Base-by-base conservation (phyloP, 139 green algal genomes). In the Zygnema cylindricum region DNA sequence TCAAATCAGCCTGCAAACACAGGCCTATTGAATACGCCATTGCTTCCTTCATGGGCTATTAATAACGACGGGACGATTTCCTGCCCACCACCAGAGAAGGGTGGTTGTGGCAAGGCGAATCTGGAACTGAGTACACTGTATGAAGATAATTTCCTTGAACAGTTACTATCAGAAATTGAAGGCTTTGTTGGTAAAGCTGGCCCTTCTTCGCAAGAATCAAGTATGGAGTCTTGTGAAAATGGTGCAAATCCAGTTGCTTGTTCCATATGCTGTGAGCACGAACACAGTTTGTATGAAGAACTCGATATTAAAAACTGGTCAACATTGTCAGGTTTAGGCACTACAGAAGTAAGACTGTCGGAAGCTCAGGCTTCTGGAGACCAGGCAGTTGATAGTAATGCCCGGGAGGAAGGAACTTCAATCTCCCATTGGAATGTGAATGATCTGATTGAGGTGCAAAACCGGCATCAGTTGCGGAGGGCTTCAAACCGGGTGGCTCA, bases 51-150 rank as follows among this genome's bases (percentile, higher is more conserved):
- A 41, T 79, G 71, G 71, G 11, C 16, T 38, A 7, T 79, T 16
- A 43, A 79, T 16, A 79, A 41, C 43, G 36, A 41, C 43, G 71
- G 71, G 36, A 79, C 36, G 7, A 79, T 79, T 30, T 75, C 82
- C 7, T 88, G 82, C 43, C 82, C 82, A 75, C 39, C 82, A 39
- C 3, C 76, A 43, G 82, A 88, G 82, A 75, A 75, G 42, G 82
- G 82, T 82, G 82, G 82, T 75, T 88, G 82, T 83, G 82, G 82
- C 11, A 43, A 86, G 22, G 42, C n/a, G n/a, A 75, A 86, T 11
- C 76, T 88, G 11, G 82, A 88, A 75, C 22, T 88, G 32, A 2
- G 88, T 69, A 85, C 42, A 35, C 36, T 85, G 11, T 69, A 54
- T 43, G 3, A 36, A 54, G 35, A 55, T 7, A 23, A 23, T 36